Conservation (phyloP, 495 filamentous ascomycete species). For the Lichenothelia convexa region DNA sequence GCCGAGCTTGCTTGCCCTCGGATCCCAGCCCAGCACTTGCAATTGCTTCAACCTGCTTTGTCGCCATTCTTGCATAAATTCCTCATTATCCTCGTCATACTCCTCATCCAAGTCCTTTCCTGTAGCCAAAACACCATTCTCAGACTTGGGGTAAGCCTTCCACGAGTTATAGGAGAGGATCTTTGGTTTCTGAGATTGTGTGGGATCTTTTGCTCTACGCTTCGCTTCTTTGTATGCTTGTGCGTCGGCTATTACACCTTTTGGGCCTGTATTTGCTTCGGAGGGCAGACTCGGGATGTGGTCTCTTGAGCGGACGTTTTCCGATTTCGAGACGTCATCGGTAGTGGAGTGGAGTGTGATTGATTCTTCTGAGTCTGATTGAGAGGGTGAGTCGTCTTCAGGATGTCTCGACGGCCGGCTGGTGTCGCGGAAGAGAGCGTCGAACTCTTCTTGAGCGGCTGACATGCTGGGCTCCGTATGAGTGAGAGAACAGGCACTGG, state of each 20-base stretch:
- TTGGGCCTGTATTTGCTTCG: slow-evolving; percentile 83
- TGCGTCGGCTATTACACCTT: slow-evolving; percentile 95
- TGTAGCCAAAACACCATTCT: slow-evolving; percentile 21
- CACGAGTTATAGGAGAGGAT: no score
- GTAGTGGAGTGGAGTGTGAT: slow-evolving; percentile 13
- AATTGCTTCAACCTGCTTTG: slow-evolving; percentile 60
- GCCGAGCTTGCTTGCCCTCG: slow-evolving; percentile 34
- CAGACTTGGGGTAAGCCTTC: background rate
- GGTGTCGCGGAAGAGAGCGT: slow-evolving; percentile 44
- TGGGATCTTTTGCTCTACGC: slow-evolving; percentile 26
- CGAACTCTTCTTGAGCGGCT: slow-evolving; percentile 73
- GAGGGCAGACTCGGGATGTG: slow-evolving; percentile 29
- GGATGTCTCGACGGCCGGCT: slow-evolving; percentile 33
- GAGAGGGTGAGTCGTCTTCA: slow-evolving; percentile 29
- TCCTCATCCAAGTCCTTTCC: slow-evolving; percentile 18
- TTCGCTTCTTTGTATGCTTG: slow-evolving; percentile 72
- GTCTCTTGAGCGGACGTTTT: slow-evolving; percentile 37
- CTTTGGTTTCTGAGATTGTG: background rate
- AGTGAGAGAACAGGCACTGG: no score
- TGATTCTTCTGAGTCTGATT: slow-evolving; percentile 9
- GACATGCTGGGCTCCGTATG: no score
- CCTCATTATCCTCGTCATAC: slow-evolving; percentile 55
- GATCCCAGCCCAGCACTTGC: slow-evolving; percentile 24
- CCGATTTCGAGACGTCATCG: slow-evolving; percentile 30
- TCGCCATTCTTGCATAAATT: slow-evolving; percentile 71